A percentile compares a stretch with the other conserved stretches of the same genome.
These are phyloP conservation scores for Crithidia expoeki DNA, from an alignment of 208 protist species.

Conservation along the genomic window DNA sequence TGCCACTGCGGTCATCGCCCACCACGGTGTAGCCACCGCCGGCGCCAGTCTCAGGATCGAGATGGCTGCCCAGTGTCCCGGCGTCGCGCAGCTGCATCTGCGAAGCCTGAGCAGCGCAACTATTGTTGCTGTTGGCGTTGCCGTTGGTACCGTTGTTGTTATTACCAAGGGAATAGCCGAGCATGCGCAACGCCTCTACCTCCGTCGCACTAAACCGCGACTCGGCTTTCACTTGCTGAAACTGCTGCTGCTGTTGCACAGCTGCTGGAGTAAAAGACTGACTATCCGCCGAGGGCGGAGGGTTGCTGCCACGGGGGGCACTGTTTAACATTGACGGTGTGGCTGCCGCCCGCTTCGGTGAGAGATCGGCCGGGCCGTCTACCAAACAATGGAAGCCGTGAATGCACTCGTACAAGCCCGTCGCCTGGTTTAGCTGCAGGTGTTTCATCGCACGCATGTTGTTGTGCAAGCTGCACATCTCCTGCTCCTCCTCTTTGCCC, in stretches of 20 bases:
- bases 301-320: slow-evolving; percentile 8
- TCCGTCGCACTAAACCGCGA: slow-evolving; percentile 28
- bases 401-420: slow-evolving; percentile 82
- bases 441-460: slow-evolving; percentile 86
- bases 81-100: not conserved
- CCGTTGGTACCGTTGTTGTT: too few relatives aligned
- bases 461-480: slow-evolving; percentile 83
- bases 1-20: slow-evolving; percentile 11
- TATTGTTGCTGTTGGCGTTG: not conserved
- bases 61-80: not conserved
- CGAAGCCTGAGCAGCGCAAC: not conserved
- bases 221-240: slow-evolving; percentile 6
- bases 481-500: slow-evolving; percentile 76
- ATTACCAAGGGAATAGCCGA: slow-evolving; percentile 17
- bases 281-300: not conserved
- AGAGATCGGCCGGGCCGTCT: slow-evolving; percentile 46
- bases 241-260: not conserved
- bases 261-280: slow-evolving; percentile 5
- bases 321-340: slow-evolving; percentile 12
- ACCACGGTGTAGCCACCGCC: slow-evolving; percentile 30
- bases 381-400: slow-evolving; percentile 90
- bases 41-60: slow-evolving; percentile 13
- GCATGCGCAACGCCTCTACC: slow-evolving; percentile 35
- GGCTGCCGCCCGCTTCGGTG: slow-evolving; percentile 5
- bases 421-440: slow-evolving; percentile 71